A percentile compares a stretch with the other conserved stretches of the same genome.
These are phyloP conservation scores for Anthracocystis panici-leucophaei DNA, from an alignment of 1,284 basidiomycete species.

Conservation along the genomic window DNA sequence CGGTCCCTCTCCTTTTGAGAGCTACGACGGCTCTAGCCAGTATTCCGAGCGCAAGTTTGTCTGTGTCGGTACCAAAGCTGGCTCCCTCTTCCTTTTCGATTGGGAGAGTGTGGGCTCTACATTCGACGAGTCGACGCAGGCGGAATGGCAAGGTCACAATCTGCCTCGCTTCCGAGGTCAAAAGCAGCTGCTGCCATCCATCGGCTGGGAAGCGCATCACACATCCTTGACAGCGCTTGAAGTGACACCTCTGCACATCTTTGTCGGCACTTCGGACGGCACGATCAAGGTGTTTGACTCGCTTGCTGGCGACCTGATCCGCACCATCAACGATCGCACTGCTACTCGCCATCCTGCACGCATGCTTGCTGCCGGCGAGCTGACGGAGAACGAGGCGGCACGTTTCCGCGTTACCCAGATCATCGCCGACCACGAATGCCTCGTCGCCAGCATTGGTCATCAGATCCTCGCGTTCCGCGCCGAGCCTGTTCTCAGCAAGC, in stretches of 20 bases:
- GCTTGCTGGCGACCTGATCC: constrained; percentile 72
- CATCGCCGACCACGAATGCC: constrained; percentile 75
- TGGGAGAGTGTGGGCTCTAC: constrained; percentile 52
- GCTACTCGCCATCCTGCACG: constrained; percentile 72
- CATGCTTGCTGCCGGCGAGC: constrained; percentile 73
- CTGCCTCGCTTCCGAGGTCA: constrained; percentile 76
- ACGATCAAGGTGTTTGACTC: constrained; percentile 78
- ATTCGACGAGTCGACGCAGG: constrained; percentile 37
- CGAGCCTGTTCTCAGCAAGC: constrained; percentile 71
- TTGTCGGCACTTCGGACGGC: constrained; percentile 73
- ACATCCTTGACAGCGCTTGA: constrained; percentile 60
- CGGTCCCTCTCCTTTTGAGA: constrained; percentile 35
- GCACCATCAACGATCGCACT: constrained; percentile 66
- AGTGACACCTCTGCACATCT: constrained; percentile 47
- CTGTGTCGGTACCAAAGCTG: constrained; percentile 59
- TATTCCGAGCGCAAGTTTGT: constrained; percentile 64
- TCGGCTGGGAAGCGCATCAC: constrained; percentile 55
- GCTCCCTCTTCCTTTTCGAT: constrained; percentile 61
- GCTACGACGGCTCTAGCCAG: constrained; percentile 26
- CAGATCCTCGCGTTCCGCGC: constrained; percentile 79
- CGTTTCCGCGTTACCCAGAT: constrained; percentile 76
- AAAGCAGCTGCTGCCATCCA: constrained; percentile 75
- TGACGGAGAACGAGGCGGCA: constrained; percentile 70
- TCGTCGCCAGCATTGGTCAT: constrained; percentile 77
- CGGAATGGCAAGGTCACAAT: constrained; percentile 62